phyloP scores from a whole-genome alignment of 805 yeast genomes.

The Candida khao-thaluensis region DNA sequence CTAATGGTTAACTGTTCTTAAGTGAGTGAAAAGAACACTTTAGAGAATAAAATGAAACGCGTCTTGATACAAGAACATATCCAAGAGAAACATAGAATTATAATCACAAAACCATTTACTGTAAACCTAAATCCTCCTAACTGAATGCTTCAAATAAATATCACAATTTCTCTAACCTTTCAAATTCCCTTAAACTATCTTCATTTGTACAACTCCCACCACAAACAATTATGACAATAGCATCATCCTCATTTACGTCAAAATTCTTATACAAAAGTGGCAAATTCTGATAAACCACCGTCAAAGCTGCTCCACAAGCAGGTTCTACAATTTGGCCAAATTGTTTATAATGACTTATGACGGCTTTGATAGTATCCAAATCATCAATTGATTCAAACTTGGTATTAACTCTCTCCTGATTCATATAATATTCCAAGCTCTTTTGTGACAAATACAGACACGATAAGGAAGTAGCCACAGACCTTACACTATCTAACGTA shows the following conservation, averaged over 20 bases:
- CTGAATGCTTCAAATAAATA: no score
- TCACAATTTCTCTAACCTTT: constrained; percentile 6
- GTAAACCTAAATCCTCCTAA: no score
- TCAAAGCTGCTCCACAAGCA: constrained; percentile 34
- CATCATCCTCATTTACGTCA: constrained; percentile 21
- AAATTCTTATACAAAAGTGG: constrained; percentile 18
- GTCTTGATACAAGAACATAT: no score
- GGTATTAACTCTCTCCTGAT: constrained; percentile 19
- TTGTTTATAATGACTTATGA: constrained; percentile 21
- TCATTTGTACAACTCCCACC: constrained; percentile 26
- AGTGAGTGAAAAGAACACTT: no score
- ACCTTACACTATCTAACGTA: constrained; percentile 21
- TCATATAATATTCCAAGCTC: constrained; percentile 20
- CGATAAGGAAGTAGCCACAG: constrained; percentile 29
- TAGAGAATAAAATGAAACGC: no score
- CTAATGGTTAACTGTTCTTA: no score
- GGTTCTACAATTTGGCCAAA: constrained; percentile 28
- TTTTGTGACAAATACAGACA: constrained; percentile 28
- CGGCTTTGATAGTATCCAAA: constrained; percentile 25
- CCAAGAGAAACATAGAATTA: no score
- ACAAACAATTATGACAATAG: constrained; percentile 29
- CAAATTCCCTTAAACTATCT: constrained; percentile 15
- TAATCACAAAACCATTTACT: no score
- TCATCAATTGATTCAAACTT: constrained; percentile 24
- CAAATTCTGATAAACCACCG: constrained; percentile 20